Percentiles rank a stretch among this genome's conserved stretches.
These are phyloP conservation scores for Chaetothyriales sp. DNA, from an alignment of 2,329 filamentous ascomycete genomes.

Conservation along the genomic window DNA sequence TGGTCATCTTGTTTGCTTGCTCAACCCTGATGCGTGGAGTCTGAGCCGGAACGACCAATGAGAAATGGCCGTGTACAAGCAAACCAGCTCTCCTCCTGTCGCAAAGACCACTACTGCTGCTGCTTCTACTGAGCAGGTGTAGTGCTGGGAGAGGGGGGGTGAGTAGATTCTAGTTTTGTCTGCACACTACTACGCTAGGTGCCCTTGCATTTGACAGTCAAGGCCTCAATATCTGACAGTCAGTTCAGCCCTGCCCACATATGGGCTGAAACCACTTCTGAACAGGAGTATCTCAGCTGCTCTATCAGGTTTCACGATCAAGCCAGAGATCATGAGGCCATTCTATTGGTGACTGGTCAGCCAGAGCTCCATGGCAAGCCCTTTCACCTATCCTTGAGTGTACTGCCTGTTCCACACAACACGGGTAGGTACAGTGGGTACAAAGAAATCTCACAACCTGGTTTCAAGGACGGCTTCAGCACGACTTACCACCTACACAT, in stretches of 20 bases:
- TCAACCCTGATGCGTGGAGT: neutral
- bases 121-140: no score
- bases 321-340: constrained; percentile 6
- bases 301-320: constrained; percentile 11
- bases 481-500: no score
- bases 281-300: constrained; percentile 2
- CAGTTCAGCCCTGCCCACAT: neutral
- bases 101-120: no score
- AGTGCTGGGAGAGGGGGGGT: no score
- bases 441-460: neutral
- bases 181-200: no score
- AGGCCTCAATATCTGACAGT: no score
- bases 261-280: constrained; percentile 1
- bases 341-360: constrained; percentile 9
- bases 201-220: no score
- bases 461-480: no score
- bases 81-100: no score
- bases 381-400: neutral
- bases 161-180: no score
- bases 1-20: neutral
- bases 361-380: neutral
- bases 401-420: neutral
- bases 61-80: no score
- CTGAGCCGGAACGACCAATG: no score
- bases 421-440: neutral